Evolutionary conservation across 139 green algal species (phyloP).

Genomic region (Mychonastes homosphaera): DNA sequence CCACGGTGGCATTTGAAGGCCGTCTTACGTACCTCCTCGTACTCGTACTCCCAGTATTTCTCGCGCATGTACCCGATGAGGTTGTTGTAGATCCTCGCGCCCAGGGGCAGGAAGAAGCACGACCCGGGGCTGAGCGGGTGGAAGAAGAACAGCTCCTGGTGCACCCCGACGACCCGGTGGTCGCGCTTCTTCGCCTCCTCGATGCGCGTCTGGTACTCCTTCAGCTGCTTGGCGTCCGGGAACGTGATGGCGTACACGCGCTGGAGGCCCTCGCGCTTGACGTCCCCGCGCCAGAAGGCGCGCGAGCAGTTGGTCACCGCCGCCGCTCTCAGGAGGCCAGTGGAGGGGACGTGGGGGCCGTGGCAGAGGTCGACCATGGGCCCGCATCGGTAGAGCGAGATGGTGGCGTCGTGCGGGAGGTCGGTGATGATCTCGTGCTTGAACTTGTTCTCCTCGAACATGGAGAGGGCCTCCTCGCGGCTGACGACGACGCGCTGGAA

Average conservation of each 20-base stretch:
- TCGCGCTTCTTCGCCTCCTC: constrained; percentile 98
- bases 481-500: constrained; percentile 88
- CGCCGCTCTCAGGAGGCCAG: constrained; percentile 70
- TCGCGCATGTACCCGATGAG: constrained; percentile 66
- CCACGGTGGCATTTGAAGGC: too few species aligned
- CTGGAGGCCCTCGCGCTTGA: constrained; percentile 67
- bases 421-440: constrained; percentile 94
- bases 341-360: constrained; percentile 90
- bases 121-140: constrained; percentile 75
- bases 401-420: constrained; percentile 72
- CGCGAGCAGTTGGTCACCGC: constrained; percentile 57
- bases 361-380: constrained; percentile 95
- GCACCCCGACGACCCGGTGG: constrained; percentile 79
- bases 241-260: constrained; percentile 96
- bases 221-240: constrained; percentile 85
- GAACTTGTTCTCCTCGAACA: constrained; percentile 99
- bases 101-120: constrained; percentile 91
- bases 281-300: constrained; percentile 84
- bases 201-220: constrained; percentile 83
- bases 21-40: constrained; percentile 72
- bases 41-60: constrained; percentile 97
- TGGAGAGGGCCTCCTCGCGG: constrained; percentile 82
- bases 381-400: constrained; percentile 80
- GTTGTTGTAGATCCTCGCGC: constrained; percentile 87
- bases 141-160: constrained; percentile 96